Base-by-base conservation (phyloP, 208 protist genomes). In the Crithidia acanthocephali region DNA sequence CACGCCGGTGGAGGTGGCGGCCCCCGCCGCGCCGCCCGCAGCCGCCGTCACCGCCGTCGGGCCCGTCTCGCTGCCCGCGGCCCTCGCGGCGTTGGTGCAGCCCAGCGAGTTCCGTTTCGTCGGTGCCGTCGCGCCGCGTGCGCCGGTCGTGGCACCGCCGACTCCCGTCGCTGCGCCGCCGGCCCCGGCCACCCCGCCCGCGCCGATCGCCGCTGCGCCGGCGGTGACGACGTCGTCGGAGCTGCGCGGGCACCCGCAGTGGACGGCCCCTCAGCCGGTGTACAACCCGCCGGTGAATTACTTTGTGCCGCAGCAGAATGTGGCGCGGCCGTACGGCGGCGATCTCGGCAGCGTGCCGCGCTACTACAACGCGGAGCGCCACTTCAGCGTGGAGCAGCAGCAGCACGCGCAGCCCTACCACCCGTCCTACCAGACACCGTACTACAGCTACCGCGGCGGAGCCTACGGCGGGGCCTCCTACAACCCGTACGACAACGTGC, bases 21-120 rank as follows among this genome's bases (percentile, higher is more conserved):
- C 68, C n/a, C 55, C 65, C 32, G 37, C 13, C 25, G 65, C 45
- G 48, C 35, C 35, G 8, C 35, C 35, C 8, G 35, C 16, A 15
- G 61, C 50, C 45, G 16, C 44, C 68, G 65, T 68, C 60, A 72
- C 71, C 22, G 33, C 42, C 16, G 25, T 83, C 22, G 77, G 76
- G 33, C 78, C 74, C 35, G 64, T 92, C n/a, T 74, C 72, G 44
- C 61, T 92, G 58, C 79, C 87, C n/a, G 63, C 62, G 37, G 79
- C 81, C 18, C 77, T 83, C 44, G 71, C 77, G 18, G 74, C 52
- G 50, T 53, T 83, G 23, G 72, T 78, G 4, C 25, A 40, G 44
- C 42, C 57, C 25, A 57, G 42, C 22, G 61, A 74, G 37, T 78
- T 78, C 27, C 58, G 51, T 42, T 83, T 83, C 52, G 33, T 32